Percentiles rank a stretch among this genome's conserved stretches.
phyloP scores from a whole-genome alignment of 1,284 basidiomycete species.

The Papiliotrema fonsecae region DNA sequence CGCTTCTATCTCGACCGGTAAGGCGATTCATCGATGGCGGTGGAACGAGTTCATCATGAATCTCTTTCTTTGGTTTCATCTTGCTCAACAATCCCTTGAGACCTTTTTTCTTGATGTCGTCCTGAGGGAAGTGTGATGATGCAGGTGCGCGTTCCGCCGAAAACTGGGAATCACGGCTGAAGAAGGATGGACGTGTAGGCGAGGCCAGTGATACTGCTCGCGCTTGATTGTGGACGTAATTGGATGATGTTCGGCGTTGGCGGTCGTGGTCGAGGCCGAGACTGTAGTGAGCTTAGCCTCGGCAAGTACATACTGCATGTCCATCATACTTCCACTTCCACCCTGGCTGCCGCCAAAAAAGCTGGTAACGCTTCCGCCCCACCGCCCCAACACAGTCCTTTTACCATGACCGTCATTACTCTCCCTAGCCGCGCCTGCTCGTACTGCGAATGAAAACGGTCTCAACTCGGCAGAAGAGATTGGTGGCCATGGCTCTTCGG shows the following conservation, averaged over 20 bases:
- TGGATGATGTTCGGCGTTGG: conserved; percentile 27
- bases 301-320: conserved; percentile 76
- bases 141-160: conserved; percentile 2
- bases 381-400: conserved; percentile 55
- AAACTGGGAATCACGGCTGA: conserved; percentile 28
- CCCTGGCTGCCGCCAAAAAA: conserved; percentile 79
- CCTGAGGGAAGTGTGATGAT: conserved; percentile 15
- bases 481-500: conserved; percentile 36
- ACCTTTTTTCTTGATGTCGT: conserved; percentile 62
- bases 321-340: conserved; percentile 77
- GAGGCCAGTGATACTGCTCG: conserved; percentile 39
- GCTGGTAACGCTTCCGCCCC: conserved; percentile 63
- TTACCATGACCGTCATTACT: conserved; percentile 28
- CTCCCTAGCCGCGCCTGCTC: conserved; percentile 34
- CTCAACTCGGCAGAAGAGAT: conserved; percentile 28
- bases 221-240: conserved; percentile 29
- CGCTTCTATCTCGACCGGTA: conserved; percentile 30
- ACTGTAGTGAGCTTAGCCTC: conserved; percentile 18
- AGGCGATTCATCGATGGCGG: conserved; percentile 80
- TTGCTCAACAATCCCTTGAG: conserved; percentile 77
- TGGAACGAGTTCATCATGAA: conserved; percentile 61
- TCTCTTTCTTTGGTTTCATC: conserved; percentile 48
- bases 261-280: conserved; percentile 46
- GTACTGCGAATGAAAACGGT: conserved; percentile 47
- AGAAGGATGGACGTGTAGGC: conserved; percentile 40